phyloP scores from a whole-genome alignment of 305 asterid species.

The Fraxinus latifolia region DNA sequence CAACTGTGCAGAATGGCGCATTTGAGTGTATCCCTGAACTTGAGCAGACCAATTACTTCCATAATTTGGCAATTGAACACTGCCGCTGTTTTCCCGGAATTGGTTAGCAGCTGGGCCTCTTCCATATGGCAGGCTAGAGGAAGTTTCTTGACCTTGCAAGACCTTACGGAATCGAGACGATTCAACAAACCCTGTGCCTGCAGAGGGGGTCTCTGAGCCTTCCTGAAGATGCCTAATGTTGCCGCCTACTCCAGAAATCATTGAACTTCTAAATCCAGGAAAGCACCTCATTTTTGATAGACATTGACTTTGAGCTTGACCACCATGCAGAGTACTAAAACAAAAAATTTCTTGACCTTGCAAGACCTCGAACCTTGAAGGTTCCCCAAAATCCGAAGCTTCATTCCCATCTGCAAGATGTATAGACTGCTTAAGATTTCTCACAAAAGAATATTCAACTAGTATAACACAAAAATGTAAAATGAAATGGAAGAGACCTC shows the following conservation, averaged over 20 bases:
- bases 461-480: background rate
- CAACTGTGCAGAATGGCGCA: slow-evolving; percentile 31
- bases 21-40: slow-evolving; percentile 31
- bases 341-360: slow-evolving; percentile 98
- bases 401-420: slow-evolving; percentile 54
- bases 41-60: slow-evolving; percentile 51
- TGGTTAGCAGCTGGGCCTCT: slow-evolving; percentile 37
- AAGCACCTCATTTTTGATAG: slow-evolving; percentile 47
- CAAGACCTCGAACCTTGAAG: slow-evolving; percentile 96
- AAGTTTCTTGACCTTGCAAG: slow-evolving; percentile 99
- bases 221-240: slow-evolving; percentile 34
- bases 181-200: slow-evolving; percentile 40
- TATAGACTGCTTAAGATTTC: background rate
- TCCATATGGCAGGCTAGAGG: slow-evolving; percentile 39
- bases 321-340: slow-evolving; percentile 39
- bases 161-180: slow-evolving; percentile 75
- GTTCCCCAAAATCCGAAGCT: slow-evolving; percentile 69
- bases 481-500: slow-evolving; percentile 38
- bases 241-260: slow-evolving; percentile 31
- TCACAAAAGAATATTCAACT: background rate
- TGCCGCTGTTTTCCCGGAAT: slow-evolving; percentile 31
- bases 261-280: slow-evolving; percentile 37
- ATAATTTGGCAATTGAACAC: slow-evolving; percentile 37
- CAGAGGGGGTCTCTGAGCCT: slow-evolving; percentile 37
- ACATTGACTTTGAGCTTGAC: slow-evolving; percentile 47